Base-by-base conservation (phyloP, 441 rosid species). In the Jatropha multifida region DNA sequence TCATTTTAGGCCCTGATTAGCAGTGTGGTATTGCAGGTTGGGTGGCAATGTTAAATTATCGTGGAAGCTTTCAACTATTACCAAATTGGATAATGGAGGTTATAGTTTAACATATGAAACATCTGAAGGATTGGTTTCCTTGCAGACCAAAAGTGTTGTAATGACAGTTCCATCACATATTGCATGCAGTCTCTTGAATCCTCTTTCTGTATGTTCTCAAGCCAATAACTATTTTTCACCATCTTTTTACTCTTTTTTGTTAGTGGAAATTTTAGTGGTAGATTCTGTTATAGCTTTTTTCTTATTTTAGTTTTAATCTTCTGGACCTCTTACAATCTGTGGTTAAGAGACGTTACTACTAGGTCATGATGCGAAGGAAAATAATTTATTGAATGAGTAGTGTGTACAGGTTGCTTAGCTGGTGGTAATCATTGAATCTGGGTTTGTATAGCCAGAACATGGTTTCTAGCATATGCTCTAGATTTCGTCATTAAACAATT, bases 121-220 rank as follows among this genome's bases (percentile, higher is more conserved):
- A 55, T 97, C 96, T 0, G 94, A 91, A 75, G 99, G 98, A 74
- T 65, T 82, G 73, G 92, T 90, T 74, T 87, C 91, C 46, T 78
- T 93, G 73, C 87, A 86, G 79, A 87, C 89, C 82, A 93, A 81
- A 88, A 89, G 87, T 69, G 91, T 95, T 60, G 92, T 93, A 63
- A 79, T 92, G 90, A 93, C 98, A 71, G 84, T 93, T 78, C 95
- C 98, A 77, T 92, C 99, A 79, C 83, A 93, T 82, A 83, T 90
- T 72, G 95, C 98, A 32, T 88, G 96, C 76, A 74, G 72, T 83
- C 87, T 92, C 77, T 77, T 91, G 78, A 83, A 81, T 74, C 94
- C 99, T 69, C 86, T 93, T 76, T 91, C 97, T 56, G 98, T 90
- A 87, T 76, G 92, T 87, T 74, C 73, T 76, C 65, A 60, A 56